A percentile compares a stretch with the other conserved stretches of the same genome.
These are phyloP conservation scores for Tetrapisispora fleetii DNA, from an alignment of 805 yeast genomes.

Conservation along the genomic window DNA sequence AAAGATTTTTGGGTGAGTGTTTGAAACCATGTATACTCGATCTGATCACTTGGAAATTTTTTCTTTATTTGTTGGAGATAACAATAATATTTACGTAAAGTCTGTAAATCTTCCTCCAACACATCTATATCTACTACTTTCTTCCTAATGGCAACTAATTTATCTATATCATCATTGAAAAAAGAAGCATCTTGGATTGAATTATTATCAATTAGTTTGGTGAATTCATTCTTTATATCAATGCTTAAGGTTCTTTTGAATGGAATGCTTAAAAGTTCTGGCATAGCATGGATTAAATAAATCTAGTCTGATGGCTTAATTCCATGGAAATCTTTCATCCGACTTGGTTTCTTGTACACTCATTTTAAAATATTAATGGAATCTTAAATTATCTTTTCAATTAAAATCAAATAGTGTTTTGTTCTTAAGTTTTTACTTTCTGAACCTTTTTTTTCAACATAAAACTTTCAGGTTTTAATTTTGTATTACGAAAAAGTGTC, in stretches of 20 bases:
- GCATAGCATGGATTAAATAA: constrained; percentile 7
- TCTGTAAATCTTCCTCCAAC: constrained; percentile 30
- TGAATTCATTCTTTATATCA: constrained; percentile 33
- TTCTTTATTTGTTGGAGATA: constrained; percentile 35
- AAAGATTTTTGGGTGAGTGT: constrained; percentile 48
- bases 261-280: constrained; percentile 43
- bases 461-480: too few relatives aligned
- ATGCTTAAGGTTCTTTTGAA: constrained; percentile 37
- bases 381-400: neutral
- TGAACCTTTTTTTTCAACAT: too few relatives aligned
- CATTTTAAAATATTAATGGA: too few relatives aligned
- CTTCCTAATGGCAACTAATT: constrained; percentile 37
- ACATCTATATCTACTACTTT: constrained; percentile 30
- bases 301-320: too few relatives aligned
- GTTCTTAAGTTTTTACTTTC: neutral
- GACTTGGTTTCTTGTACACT: too few relatives aligned
- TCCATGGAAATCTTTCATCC: too few relatives aligned
- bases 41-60: constrained; percentile 56
- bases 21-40: constrained; percentile 64
- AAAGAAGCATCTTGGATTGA: constrained; percentile 35
- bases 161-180: constrained; percentile 35
- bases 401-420: neutral
- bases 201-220: constrained; percentile 39
- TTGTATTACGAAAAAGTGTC: neutral
- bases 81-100: constrained; percentile 38